These are phyloP conservation scores for Emergomyces orientalis DNA, from an alignment of 2,329 filamentous ascomycete genomes.

Conservation along the genomic window DNA sequence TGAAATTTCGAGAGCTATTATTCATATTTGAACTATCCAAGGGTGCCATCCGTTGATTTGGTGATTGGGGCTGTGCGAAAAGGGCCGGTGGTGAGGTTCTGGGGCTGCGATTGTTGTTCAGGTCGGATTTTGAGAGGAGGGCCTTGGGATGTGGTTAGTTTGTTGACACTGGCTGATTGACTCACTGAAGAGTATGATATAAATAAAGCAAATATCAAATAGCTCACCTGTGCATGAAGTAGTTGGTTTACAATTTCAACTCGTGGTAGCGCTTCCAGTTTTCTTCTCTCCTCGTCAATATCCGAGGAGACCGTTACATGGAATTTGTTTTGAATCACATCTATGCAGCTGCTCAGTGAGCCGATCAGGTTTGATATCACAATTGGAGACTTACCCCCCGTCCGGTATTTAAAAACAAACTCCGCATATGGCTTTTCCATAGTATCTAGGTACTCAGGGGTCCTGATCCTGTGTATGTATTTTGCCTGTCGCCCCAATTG, in stretches of 20 bases:
- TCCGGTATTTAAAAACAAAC: conserved; percentile 28
- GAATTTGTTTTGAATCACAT: conserved; percentile 15
- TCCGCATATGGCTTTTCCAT: conserved; percentile 26
- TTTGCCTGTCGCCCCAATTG: conserved; percentile 22
- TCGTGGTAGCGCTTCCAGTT: conserved; percentile 15
- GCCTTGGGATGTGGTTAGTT: not conserved
- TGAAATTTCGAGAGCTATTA: not conserved
- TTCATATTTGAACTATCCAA: not conserved
- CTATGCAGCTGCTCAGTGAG: conserved; percentile 8
- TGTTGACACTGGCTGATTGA: too few species aligned
- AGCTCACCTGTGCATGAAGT: conserved; percentile 15
- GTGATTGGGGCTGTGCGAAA: not conserved
- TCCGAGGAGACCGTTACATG: conserved; percentile 13
- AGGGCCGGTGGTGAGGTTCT: not conserved
- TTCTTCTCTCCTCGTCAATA: conserved; percentile 16
- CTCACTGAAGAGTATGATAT: not conserved
- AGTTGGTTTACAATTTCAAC: conserved; percentile 19
- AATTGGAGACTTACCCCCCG: conserved; percentile 11
- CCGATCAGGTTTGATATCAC: not conserved
- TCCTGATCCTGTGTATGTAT: conserved; percentile 23
- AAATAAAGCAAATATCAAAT: not conserved
- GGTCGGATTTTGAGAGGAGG: not conserved
- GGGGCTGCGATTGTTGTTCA: not conserved
- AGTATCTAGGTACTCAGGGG: conserved; percentile 23
- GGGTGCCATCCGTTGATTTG: not conserved